A percentile compares a stretch with the other conserved stretches of the same genome.
Evolutionary conservation across 768 basidiomycete species (phyloP).

Genomic region (Leucogyrophana mollusca): DNA sequence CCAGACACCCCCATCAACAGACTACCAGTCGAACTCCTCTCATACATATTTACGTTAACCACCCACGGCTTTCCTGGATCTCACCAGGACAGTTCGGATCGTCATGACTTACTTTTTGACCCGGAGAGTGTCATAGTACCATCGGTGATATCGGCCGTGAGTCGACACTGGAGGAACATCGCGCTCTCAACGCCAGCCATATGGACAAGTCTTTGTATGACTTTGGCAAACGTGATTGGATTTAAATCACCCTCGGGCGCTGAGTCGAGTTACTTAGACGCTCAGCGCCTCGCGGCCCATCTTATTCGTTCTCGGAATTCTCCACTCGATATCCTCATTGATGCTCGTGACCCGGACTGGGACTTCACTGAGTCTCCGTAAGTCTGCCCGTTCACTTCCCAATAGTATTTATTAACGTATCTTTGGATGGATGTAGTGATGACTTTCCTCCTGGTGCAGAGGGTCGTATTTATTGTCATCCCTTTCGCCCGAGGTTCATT

Average conservation of each 20-base stretch:
- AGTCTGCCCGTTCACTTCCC: conserved; percentile 1
- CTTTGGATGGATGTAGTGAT: conserved; percentile 5
- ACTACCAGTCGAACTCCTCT: conserved; percentile 57
- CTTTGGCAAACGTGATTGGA: conserved; percentile 20
- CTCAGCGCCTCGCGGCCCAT: conserved; percentile 37
- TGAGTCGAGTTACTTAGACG: conserved; percentile 25
- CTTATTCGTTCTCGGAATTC: conserved; percentile 46
- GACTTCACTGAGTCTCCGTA: conserved; percentile 54
- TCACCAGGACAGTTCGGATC: conserved; percentile 13
- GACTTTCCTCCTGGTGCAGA: conserved; percentile 1
- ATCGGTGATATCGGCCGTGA: conserved; percentile 45
- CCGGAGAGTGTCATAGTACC: conserved; percentile 44
- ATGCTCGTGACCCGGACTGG: conserved; percentile 59
- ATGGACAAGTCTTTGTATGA: conserved; percentile 57
- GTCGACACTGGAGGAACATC: conserved; percentile 51
- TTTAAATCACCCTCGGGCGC: neutral
- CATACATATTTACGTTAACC: conserved; percentile 54
- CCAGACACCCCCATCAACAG: conserved; percentile 29
- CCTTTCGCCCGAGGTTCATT: conserved; percentile 9
- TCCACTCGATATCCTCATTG: conserved; percentile 55
- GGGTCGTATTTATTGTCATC: conserved; percentile 1
- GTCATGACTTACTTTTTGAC: conserved; percentile 28
- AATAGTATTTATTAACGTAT: neutral
- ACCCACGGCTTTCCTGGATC: conserved; percentile 29
- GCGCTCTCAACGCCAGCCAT: conserved; percentile 47